Conservation (phyloP, 192 early-diverging fungal species). For the Gamsiella multidivaricata region DNA sequence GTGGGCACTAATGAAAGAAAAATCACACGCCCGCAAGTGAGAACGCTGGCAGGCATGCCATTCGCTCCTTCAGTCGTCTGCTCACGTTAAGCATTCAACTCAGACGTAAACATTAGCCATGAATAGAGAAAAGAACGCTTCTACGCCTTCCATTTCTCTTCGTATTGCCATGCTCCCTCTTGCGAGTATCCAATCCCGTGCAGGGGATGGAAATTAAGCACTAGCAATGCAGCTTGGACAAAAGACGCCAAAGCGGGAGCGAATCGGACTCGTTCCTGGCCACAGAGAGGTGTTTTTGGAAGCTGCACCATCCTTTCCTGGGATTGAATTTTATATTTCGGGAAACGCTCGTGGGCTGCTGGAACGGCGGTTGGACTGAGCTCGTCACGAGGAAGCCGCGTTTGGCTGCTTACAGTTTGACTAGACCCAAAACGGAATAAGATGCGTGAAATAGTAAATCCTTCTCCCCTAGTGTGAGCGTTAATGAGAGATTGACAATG, state of each 20-base stretch:
- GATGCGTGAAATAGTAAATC: too few species aligned
- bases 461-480: too few species aligned
- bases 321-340: not conserved
- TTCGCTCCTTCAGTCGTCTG: not conserved
- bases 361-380: too few species aligned
- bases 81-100: not conserved
- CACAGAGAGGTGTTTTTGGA: not conserved
- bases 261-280: slow-evolving; percentile 5
- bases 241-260: not conserved
- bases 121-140: not conserved
- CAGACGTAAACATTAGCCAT: not conserved
- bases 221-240: not conserved
- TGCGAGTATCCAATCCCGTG: not conserved
- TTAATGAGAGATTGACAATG: too few species aligned
- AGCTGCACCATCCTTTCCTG: not conserved
- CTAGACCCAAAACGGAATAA: too few species aligned
- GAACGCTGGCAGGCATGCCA: not conserved
- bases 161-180: too few species aligned
- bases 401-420: too few species aligned
- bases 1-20: not conserved
- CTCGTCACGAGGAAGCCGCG: too few species aligned
- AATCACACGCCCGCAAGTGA: not conserved
- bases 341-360: not conserved
- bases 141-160: too few species aligned
- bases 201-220: not conserved